A percentile compares a stretch with the other conserved stretches of the same genome.
These are phyloP conservation scores for Senna tora DNA, from an alignment of 306 rosid species.

Conservation along the genomic window DNA sequence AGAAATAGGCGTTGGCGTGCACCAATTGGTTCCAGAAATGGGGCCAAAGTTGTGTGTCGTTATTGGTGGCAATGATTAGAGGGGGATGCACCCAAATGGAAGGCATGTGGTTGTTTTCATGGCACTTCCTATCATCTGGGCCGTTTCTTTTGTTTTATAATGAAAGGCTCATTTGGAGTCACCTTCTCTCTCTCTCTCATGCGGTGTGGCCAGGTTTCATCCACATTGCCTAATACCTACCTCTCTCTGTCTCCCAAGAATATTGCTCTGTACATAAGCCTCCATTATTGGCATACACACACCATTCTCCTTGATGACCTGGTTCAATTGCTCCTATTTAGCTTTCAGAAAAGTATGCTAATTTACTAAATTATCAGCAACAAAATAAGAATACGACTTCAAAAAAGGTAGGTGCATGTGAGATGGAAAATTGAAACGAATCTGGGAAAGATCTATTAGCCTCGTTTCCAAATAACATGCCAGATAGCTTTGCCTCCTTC, in stretches of 20 bases:
- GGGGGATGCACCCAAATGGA: conserved; percentile 59
- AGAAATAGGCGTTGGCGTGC: conserved; percentile 44
- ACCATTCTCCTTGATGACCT: conserved; percentile 24
- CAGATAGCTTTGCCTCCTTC: conserved; percentile 62
- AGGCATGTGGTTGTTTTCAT: conserved; percentile 69
- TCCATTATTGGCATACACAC: conserved; percentile 40
- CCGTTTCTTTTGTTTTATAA: conserved; percentile 38
- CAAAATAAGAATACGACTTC: background rate
- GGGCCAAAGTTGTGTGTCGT: conserved; percentile 62
- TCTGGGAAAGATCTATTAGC: conserved; percentile 49
- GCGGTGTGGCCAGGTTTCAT: conserved; percentile 64
- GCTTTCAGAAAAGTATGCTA: conserved; percentile 22
- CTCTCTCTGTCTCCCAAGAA: conserved; percentile 31
- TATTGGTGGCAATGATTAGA: conserved; percentile 71
- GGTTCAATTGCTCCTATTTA: conserved; percentile 25
- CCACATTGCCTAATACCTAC: conserved; percentile 51
- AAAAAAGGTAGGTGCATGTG: conserved; percentile 14
- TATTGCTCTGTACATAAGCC: conserved; percentile 25
- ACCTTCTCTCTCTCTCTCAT: conserved; percentile 11
- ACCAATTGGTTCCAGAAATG: conserved; percentile 56
- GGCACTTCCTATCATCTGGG: conserved; percentile 55
- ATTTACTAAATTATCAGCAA: background rate
- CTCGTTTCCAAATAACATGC: conserved; percentile 52
- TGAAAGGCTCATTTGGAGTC: conserved; percentile 36
- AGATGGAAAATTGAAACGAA: conserved; percentile 37